A percentile compares a stretch with the other conserved stretches of the same genome.
Evolutionary conservation across 345 rosid genomes (phyloP).

Genomic region (Trapa incisa): DNA sequence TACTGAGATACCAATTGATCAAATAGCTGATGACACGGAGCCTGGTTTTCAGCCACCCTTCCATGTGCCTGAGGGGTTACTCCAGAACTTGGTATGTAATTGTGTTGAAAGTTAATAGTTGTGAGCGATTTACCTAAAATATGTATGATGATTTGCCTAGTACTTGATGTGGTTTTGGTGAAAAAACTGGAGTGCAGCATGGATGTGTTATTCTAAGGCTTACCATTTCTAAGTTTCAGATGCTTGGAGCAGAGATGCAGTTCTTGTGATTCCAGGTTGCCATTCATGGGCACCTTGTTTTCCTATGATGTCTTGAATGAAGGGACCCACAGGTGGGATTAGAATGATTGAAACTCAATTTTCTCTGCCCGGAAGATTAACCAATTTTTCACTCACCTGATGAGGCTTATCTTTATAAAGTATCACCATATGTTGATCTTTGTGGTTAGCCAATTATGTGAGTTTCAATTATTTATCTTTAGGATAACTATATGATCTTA

Average conservation of each 20-base stretch:
- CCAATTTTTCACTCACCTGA: slow-evolving; percentile 38
- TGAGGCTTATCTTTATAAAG: slow-evolving; percentile 46
- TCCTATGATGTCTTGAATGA: slow-evolving; percentile 85
- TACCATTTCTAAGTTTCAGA: slow-evolving; percentile 99
- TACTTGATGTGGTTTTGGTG: slow-evolving; percentile 35
- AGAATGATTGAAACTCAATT: slow-evolving; percentile 51
- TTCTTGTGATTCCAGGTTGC: slow-evolving; percentile 53
- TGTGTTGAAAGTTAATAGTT: slow-evolving; percentile 7
- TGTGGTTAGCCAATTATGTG: slow-evolving; percentile 42
- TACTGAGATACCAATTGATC: slow-evolving; percentile 25
- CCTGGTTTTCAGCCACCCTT: slow-evolving; percentile 68
- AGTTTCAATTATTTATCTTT: slow-evolving; percentile 19
- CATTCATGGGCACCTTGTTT: slow-evolving; percentile 79
- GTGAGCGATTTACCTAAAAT: slow-evolving; percentile 6
- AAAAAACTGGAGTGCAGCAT: slow-evolving; percentile 43
- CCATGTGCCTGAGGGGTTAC: slow-evolving; percentile 55
- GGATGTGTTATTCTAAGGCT: slow-evolving; percentile 94
- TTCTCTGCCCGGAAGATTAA: slow-evolving; percentile 40
- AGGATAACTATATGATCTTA: slow-evolving; percentile 11
- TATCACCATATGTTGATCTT: slow-evolving; percentile 41
- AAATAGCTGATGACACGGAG: slow-evolving; percentile 30
- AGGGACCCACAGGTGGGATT: slow-evolving; percentile 96
- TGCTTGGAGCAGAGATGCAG: slow-evolving; percentile 82
- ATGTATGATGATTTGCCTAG: slow-evolving; percentile 25
- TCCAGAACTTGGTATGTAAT: slow-evolving; percentile 64